phyloP scores from a whole-genome alignment of 2,329 filamentous ascomycete genomes.

The Periconia sp. region DNA sequence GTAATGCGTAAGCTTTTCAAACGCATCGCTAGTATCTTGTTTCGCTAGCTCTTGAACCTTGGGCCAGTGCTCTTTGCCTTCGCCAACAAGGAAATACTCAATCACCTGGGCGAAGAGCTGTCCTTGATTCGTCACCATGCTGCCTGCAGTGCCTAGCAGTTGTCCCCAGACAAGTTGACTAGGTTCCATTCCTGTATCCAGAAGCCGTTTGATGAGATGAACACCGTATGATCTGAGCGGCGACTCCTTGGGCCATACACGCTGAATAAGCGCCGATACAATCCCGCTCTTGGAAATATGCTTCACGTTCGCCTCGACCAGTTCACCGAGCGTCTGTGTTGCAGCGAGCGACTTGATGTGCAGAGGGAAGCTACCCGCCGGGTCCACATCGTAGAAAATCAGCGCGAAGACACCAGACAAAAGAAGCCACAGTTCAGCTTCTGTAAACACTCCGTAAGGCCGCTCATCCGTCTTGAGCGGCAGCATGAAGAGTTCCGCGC shows the following conservation, averaged over 20 bases:
- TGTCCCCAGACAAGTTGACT: slow-evolving; percentile 63
- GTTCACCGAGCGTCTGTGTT: slow-evolving; percentile 56
- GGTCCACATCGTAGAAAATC: slow-evolving; percentile 62
- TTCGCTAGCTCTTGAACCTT: slow-evolving; percentile 57
- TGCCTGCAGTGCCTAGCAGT: slow-evolving; percentile 63
- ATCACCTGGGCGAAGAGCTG: slow-evolving; percentile 64
- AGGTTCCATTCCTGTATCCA: slow-evolving; percentile 53
- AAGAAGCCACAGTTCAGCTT: slow-evolving; percentile 60
- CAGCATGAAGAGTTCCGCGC: slow-evolving; percentile 60
- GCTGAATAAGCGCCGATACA: slow-evolving; percentile 49
- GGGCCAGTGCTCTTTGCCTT: slow-evolving; percentile 55
- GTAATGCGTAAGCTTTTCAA: slow-evolving; percentile 59
- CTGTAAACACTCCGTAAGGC: slow-evolving; percentile 59
- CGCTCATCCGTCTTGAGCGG: slow-evolving; percentile 61
- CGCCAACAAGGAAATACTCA: slow-evolving; percentile 61
- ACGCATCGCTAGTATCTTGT: slow-evolving; percentile 49
- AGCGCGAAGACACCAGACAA: slow-evolving; percentile 60
- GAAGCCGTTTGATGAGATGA: slow-evolving; percentile 61
- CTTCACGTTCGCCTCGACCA: slow-evolving; percentile 57
- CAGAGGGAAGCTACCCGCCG: slow-evolving; percentile 59
- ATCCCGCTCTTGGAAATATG: slow-evolving; percentile 51
- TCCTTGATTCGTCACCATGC: slow-evolving; percentile 61
- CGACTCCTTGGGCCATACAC: slow-evolving; percentile 47
- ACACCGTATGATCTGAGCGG: slow-evolving; percentile 60
- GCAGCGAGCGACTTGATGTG: slow-evolving; percentile 56